phyloP scores from a whole-genome alignment of 257 asterid species.

The Anisodus acutangulus region DNA sequence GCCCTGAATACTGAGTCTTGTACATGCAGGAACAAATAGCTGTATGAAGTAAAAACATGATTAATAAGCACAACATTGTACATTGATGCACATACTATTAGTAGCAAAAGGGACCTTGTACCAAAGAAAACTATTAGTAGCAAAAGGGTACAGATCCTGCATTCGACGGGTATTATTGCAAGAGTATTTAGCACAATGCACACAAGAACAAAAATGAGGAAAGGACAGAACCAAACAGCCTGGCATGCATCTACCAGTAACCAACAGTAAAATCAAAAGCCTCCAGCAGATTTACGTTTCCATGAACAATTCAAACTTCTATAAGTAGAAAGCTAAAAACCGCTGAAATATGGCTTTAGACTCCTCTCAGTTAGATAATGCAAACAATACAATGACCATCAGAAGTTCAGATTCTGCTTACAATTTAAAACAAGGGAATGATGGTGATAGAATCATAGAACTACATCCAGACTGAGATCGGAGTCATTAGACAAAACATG shows the following conservation, averaged over 20 bases:
- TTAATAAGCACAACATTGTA: slow-evolving; percentile 32
- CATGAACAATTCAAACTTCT: not conserved
- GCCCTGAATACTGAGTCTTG: slow-evolving; percentile 70
- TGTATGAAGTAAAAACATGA: slow-evolving; percentile 42
- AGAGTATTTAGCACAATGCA: slow-evolving; percentile 6
- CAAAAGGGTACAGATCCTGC: slow-evolving; percentile 9
- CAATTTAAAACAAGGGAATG: slow-evolving; percentile 5
- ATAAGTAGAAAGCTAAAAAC: no score
- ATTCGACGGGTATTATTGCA: slow-evolving; percentile 13
- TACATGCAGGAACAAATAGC: slow-evolving; percentile 84
- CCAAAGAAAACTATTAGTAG: not conserved
- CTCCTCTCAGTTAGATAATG: not conserved
- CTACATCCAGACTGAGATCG: not conserved
- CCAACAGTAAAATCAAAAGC: not conserved
- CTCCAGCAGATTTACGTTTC: not conserved
- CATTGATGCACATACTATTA: not conserved
- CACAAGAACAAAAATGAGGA: not conserved
- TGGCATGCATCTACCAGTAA: not conserved
- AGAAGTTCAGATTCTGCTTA: no score
- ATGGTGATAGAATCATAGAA: slow-evolving; percentile 3
- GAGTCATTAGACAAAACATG: slow-evolving; percentile 7
- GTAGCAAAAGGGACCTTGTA: not conserved
- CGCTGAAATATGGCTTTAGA: not conserved
- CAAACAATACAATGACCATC: not conserved
- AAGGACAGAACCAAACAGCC: slow-evolving; percentile 2